These are phyloP conservation scores for Yamadazyma atmosphaerica DNA, from an alignment of 1,139 yeast genomes.

Conservation along the genomic window DNA sequence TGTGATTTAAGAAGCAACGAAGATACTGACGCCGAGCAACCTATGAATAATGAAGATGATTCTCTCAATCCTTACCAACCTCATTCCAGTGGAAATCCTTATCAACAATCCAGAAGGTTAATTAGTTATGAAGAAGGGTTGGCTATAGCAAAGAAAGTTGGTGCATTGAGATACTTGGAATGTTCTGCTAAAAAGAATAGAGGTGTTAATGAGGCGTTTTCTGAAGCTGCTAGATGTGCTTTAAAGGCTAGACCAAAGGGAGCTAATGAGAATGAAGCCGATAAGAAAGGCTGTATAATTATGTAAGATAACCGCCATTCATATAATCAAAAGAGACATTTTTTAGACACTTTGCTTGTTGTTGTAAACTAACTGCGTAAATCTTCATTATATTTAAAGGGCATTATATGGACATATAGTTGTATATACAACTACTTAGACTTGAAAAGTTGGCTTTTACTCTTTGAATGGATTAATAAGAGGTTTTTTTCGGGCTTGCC, in stretches of 20 bases:
- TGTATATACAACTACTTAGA: neutral
- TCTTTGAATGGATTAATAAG: conserved; percentile 27
- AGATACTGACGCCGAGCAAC: conserved; percentile 30
- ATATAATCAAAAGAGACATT: neutral
- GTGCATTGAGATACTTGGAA: conserved; percentile 84
- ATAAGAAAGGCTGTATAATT: conserved; percentile 41
- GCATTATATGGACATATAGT: neutral
- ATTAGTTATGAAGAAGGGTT: conserved; percentile 47
- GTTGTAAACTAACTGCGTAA: neutral
- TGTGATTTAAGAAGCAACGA: conserved; percentile 77
- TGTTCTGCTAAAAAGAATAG: conserved; percentile 93
- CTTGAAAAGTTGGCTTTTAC: too few relatives aligned
- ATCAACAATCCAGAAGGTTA: conserved; percentile 49
- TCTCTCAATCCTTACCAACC: conserved; percentile 31
- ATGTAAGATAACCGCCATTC: conserved; percentile 32
- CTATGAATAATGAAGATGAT: conserved; percentile 31
- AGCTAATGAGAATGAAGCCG: conserved; percentile 49
- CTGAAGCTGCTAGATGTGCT: conserved; percentile 97
- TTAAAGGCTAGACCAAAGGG: conserved; percentile 87
- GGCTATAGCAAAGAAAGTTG: conserved; percentile 77
- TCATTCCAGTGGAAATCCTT: conserved; percentile 25
- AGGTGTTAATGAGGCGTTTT: conserved; percentile 95
- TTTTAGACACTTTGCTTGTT: neutral
- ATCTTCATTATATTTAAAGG: neutral
- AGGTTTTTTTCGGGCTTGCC: conserved; percentile 56